These are phyloP conservation scores for Penicillium turbatum DNA, from an alignment of 495 filamentous ascomycete genomes.

Conservation along the genomic window DNA sequence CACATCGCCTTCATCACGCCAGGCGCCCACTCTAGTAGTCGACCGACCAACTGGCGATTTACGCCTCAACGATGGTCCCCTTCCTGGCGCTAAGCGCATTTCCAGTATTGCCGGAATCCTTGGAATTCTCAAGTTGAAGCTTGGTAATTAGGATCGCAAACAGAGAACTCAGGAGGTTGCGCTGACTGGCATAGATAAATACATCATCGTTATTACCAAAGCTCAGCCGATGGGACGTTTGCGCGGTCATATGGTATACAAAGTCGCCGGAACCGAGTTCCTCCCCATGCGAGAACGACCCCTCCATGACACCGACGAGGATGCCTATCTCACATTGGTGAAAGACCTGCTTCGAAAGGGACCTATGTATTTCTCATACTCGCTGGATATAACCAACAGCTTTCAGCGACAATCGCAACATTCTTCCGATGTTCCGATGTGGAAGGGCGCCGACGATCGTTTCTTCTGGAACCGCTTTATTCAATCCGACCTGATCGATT, in stretches of 20 bases:
- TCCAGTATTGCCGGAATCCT: slow-evolving; percentile 92
- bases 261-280: slow-evolving; percentile 84
- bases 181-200: slow-evolving; percentile 66
- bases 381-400: slow-evolving; percentile 87
- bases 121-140: slow-evolving; percentile 81
- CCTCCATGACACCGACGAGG: slow-evolving; percentile 87
- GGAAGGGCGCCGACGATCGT: slow-evolving; percentile 89
- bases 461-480: slow-evolving; percentile 99
- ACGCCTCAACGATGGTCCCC: slow-evolving; percentile 70
- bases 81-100: slow-evolving; percentile 72
- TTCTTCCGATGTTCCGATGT: slow-evolving; percentile 67
- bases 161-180: background rate
- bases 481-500: slow-evolving; percentile 85
- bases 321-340: slow-evolving; percentile 77
- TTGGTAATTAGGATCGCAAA: slow-evolving; percentile 55
- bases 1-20: slow-evolving; percentile 88
- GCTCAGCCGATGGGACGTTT: slow-evolving; percentile 84
- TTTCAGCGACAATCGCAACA: slow-evolving; percentile 85
- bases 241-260: slow-evolving; percentile 91
- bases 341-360: slow-evolving; percentile 72
- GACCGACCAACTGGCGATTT: slow-evolving; percentile 92
- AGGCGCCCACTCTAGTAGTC: slow-evolving; percentile 78
- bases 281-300: slow-evolving; percentile 89
- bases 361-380: slow-evolving; percentile 98
- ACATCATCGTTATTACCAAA: slow-evolving; percentile 94